Evolutionary conservation across 2,329 filamentous ascomycete genomes (phyloP).

Genomic region (Monascus ruber): DNA sequence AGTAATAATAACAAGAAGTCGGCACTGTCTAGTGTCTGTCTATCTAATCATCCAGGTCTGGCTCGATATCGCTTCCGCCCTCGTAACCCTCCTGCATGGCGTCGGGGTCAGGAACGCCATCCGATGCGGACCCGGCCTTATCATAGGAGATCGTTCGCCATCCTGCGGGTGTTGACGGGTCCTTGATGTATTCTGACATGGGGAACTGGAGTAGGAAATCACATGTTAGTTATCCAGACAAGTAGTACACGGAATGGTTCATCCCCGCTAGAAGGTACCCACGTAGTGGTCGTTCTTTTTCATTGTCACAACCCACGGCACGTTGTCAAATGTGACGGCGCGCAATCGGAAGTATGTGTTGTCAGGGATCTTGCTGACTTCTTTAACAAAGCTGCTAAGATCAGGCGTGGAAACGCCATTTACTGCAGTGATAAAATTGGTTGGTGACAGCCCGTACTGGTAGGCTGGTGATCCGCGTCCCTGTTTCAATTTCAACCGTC

Average conservation of each 20-base stretch:
- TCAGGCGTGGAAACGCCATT: constrained; percentile 80
- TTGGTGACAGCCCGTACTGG: constrained; percentile 85
- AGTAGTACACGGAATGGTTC: too few species aligned
- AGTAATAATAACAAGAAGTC: too few species aligned
- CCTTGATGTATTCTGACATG: constrained; percentile 54
- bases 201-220: constrained; percentile 38
- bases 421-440: constrained; percentile 94
- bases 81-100: constrained; percentile 34
- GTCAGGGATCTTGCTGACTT: constrained; percentile 79
- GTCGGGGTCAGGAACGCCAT: constrained; percentile 33
- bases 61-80: constrained; percentile 27
- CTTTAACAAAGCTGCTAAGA: constrained; percentile 65
- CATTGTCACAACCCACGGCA: constrained; percentile 99
- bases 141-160: constrained; percentile 50
- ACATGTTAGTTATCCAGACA: too few species aligned
- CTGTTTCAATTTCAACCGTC: constrained; percentile 11
- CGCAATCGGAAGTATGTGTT: constrained; percentile 97
- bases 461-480: constrained; percentile 74
- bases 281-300: constrained; percentile 98
- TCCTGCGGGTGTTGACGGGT: constrained; percentile 38
- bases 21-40: too few species aligned
- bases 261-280: constrained; percentile 11
- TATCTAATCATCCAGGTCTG: constrained; percentile 12
- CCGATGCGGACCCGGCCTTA: constrained; percentile 27
- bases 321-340: constrained; percentile 96